Conservation (phyloP, 495 filamentous ascomycete genomes). For the Neurospora sp. region DNA sequence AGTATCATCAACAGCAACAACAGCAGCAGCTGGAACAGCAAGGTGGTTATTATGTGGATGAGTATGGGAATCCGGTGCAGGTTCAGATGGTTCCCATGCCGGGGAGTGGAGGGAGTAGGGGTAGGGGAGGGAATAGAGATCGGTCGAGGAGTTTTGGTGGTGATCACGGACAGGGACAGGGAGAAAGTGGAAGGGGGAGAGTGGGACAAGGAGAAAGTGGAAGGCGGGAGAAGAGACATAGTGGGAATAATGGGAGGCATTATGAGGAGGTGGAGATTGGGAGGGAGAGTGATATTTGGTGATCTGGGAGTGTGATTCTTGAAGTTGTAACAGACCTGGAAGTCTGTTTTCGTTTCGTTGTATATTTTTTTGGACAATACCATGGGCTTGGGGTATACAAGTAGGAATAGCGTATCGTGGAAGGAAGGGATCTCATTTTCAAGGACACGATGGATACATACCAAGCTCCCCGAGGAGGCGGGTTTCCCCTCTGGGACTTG, state of each 20-base stretch:
- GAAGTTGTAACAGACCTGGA: neutral
- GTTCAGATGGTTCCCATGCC: neutral
- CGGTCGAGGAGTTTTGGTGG: neutral
- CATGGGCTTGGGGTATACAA: neutral
- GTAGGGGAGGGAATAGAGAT: neutral
- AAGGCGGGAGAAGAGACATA: neutral
- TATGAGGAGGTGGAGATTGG: constrained; percentile 20
- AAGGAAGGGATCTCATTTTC: neutral
- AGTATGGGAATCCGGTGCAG: constrained; percentile 1
- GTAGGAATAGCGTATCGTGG: neutral
- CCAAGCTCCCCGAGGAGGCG: neutral
- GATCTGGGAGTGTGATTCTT: neutral
- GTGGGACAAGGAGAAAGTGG: neutral
- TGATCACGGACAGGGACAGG: neutral
- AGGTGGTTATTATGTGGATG: neutral
- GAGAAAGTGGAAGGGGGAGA: neutral
- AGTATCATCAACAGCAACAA: neutral
- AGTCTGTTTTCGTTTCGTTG: neutral
- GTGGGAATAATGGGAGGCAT: constrained; percentile 1
- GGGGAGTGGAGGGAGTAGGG: neutral
- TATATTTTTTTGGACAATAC: neutral
- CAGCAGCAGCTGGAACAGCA: neutral
- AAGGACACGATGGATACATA: neutral
- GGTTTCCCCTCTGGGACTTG: constrained; percentile 8
- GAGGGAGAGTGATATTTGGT: constrained; percentile 19